phyloP scores from a whole-genome alignment of 768 basidiomycete genomes.

The Lentinula raphanica region DNA sequence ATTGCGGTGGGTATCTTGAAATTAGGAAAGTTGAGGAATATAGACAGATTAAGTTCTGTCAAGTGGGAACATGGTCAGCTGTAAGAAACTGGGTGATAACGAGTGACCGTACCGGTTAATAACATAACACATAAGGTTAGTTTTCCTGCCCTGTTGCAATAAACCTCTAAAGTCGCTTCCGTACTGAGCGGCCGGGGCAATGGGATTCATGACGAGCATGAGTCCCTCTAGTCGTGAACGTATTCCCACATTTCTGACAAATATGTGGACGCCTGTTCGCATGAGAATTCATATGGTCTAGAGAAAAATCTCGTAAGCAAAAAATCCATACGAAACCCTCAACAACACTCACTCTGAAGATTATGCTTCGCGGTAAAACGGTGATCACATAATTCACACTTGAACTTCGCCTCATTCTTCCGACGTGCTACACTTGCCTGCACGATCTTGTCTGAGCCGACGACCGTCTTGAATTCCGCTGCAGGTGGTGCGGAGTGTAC shows the following conservation, averaged over 20 bases:
- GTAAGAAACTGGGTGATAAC: no score
- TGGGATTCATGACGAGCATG: conserved; percentile 2
- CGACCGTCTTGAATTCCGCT: not conserved
- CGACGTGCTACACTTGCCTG: not conserved
- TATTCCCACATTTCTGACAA: conserved; percentile 1
- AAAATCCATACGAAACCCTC: not conserved
- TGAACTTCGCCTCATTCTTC: conserved; percentile 7
- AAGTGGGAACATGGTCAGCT: no score
- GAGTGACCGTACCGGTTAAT: not conserved
- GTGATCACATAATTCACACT: not conserved
- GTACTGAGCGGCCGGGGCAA: conserved; percentile 2
- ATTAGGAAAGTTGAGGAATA: no score
- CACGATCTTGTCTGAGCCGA: conserved; percentile 7
- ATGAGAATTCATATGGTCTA: conserved; percentile 7
- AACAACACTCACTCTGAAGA: not conserved
- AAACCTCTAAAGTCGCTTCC: not conserved
- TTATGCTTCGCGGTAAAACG: conserved; percentile 7
- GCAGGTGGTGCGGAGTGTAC: not conserved
- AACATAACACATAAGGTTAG: not conserved
- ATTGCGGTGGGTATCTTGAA: not conserved
- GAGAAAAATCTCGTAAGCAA: not conserved
- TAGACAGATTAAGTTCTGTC: no score
- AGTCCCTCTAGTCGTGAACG: conserved; percentile 2
- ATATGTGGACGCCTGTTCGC: conserved; percentile 3
- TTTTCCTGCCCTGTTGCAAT: no score